Conservation (phyloP, 371 early-diverging fungal genomes). For the Batkoa obscura region DNA sequence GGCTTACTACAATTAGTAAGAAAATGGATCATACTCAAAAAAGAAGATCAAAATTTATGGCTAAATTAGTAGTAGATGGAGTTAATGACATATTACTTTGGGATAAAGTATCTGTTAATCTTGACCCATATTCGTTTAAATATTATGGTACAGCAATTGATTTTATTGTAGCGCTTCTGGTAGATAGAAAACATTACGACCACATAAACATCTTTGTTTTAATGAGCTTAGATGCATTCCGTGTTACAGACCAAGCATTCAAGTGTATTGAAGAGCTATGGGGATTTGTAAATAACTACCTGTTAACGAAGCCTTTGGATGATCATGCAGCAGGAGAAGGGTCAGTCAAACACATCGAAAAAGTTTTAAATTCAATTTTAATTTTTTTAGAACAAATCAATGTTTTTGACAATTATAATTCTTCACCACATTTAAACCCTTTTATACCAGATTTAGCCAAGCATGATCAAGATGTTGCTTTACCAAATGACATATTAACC, state of each 20-base stretch:
- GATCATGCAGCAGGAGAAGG: too few relatives aligned
- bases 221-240: conserved; percentile 37
- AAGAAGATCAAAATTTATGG: background rate
- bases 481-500: too few relatives aligned
- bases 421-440: too few relatives aligned
- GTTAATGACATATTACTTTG: background rate
- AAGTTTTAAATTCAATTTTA: too few relatives aligned
- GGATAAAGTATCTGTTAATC: background rate
- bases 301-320: too few relatives aligned
- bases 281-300: too few relatives aligned
- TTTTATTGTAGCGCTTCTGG: conserved; percentile 20
- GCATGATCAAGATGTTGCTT: too few relatives aligned
- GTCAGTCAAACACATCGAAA: too few relatives aligned
- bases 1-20: background rate
- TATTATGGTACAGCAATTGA: conserved; percentile 27
- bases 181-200: conserved; percentile 34
- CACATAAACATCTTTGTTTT: conserved; percentile 50
- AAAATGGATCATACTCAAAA: background rate
- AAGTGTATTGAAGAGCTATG: conserved; percentile 29
- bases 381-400: too few relatives aligned
- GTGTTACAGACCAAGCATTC: conserved; percentile 37
- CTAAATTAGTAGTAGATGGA: background rate
- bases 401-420: too few relatives aligned
- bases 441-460: too few relatives aligned
- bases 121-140: conserved; percentile 13